These are phyloP conservation scores for Cyberlindnera samutprakarnensis DNA, from an alignment of 805 yeast genomes.

Conservation along the genomic window DNA sequence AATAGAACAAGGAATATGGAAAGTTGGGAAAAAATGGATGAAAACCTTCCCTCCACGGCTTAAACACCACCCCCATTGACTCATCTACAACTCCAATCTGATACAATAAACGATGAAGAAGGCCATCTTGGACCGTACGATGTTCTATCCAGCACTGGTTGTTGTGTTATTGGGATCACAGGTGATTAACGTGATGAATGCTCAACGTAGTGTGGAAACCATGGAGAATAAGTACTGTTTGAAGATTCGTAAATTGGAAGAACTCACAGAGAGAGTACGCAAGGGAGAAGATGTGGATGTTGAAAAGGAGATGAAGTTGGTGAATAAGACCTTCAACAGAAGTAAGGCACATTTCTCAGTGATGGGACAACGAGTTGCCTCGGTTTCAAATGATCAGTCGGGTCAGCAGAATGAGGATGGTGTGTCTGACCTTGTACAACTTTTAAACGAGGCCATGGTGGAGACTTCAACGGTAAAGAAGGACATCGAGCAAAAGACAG, in stretches of 20 bases:
- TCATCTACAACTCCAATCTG: no score
- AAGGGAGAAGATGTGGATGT: slow-evolving; percentile 33
- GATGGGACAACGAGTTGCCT: slow-evolving; percentile 1
- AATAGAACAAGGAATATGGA: no score
- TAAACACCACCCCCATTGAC: no score
- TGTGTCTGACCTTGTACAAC: not conserved
- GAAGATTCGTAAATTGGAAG: slow-evolving; percentile 30
- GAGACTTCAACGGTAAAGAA: not conserved
- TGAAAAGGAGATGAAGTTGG: slow-evolving; percentile 32
- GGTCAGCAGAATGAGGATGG: not conserved
- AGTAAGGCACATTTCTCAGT: not conserved
- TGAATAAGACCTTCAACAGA: slow-evolving; percentile 26
- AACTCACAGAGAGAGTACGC: slow-evolving; percentile 30
- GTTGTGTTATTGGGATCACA: slow-evolving; percentile 39
- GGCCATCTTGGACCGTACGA: slow-evolving; percentile 22
- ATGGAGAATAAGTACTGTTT: slow-evolving; percentile 30
- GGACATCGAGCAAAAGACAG: not conserved
- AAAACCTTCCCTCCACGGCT: no score
- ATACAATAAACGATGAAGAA: not conserved
- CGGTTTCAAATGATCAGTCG: not conserved
- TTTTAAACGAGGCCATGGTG: not conserved
- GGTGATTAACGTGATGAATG: slow-evolving; percentile 37
- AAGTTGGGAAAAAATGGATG: no score
- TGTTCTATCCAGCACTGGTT: slow-evolving; percentile 32
- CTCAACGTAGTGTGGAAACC: slow-evolving; percentile 32